These are phyloP conservation scores for Rhodotorula babjevae DNA, from an alignment of 768 basidiomycete species.

Conservation along the genomic window DNA sequence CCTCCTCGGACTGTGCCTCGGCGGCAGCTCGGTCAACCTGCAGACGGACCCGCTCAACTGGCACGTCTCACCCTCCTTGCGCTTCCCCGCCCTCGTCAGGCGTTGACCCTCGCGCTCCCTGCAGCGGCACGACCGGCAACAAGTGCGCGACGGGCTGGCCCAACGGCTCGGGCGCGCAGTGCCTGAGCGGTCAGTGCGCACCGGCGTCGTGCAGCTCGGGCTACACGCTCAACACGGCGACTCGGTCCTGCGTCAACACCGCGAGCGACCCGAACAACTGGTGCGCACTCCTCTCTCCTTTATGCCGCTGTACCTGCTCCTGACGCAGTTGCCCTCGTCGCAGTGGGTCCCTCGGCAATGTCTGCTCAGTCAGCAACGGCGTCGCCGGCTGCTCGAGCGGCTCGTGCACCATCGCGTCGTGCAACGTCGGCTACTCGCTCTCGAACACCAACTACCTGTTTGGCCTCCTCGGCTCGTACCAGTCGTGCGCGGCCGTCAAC, in stretches of 20 bases:
- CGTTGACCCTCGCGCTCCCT: too few species aligned
- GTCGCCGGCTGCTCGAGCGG: conserved; percentile 2
- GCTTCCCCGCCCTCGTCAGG: too few species aligned
- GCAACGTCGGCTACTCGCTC: conserved; percentile 6
- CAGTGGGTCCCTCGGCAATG: conserved; percentile 1
- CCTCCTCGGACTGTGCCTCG: conserved; percentile 1
- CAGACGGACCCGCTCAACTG: conserved; percentile 35
- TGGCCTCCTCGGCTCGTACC: conserved; percentile 7
- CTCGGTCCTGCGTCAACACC: conserved; percentile 3
- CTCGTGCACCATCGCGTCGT: background rate
- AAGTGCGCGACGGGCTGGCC: conserved; percentile 9
- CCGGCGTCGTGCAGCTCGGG: conserved; percentile 8
- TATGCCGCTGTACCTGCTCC: background rate
- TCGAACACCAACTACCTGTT: background rate
- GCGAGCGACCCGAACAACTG: conserved; percentile 8
- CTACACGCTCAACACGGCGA: conserved; percentile 1
- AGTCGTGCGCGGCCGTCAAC: conserved; percentile 5
- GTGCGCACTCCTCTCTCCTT: background rate
- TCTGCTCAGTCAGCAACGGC: conserved; percentile 16
- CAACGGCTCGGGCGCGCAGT: conserved; percentile 9
- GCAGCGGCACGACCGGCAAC: conserved; percentile 3
- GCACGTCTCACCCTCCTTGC: too few species aligned
- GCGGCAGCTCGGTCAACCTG: conserved; percentile 14
- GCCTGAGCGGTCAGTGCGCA: conserved; percentile 6
- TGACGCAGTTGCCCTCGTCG: background rate